phyloP scores from a whole-genome alignment of 768 basidiomycete species.

The Kwoniella pini region DNA sequence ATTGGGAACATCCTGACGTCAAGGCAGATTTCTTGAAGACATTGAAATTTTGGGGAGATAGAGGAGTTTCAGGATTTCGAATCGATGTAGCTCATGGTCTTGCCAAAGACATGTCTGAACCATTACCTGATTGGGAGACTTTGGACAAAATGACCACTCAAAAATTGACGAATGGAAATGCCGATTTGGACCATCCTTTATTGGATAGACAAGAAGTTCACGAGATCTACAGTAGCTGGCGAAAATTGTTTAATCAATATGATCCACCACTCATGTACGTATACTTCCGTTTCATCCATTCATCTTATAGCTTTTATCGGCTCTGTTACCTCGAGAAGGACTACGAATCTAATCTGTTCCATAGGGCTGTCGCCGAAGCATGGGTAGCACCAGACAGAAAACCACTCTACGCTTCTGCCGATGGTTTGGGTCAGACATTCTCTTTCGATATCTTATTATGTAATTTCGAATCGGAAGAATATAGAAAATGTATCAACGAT shows the following conservation, averaged over 20 bases:
- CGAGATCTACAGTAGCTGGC: conserved; percentile 40
- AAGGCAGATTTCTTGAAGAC: conserved; percentile 43
- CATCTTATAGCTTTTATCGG: too few species aligned
- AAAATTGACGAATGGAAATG: conserved; percentile 29
- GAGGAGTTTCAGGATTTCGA: conserved; percentile 42
- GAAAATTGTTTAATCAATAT: conserved; percentile 45
- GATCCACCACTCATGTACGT: conserved; percentile 46
- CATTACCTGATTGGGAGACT: conserved; percentile 25
- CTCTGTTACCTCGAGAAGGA: neutral
- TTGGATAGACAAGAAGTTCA: conserved; percentile 42
- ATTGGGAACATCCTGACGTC: conserved; percentile 43
- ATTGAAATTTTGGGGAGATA: conserved; percentile 42
- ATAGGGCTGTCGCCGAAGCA: conserved; percentile 44
- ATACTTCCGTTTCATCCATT: neutral
- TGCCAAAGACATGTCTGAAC: conserved; percentile 35
- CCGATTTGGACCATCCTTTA: conserved; percentile 25
- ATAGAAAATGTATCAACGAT: conserved; percentile 25
- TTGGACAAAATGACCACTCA: conserved; percentile 18
- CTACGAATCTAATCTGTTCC: neutral
- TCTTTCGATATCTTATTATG: conserved; percentile 44
- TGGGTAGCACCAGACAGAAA: conserved; percentile 44
- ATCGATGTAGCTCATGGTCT: conserved; percentile 47
- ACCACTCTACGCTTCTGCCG: conserved; percentile 37
- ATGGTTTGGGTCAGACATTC: conserved; percentile 46
- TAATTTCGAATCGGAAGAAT: conserved; percentile 29